phyloP scores from a whole-genome alignment of 1,284 basidiomycete genomes.

The Microbotryomycetes sp. region DNA sequence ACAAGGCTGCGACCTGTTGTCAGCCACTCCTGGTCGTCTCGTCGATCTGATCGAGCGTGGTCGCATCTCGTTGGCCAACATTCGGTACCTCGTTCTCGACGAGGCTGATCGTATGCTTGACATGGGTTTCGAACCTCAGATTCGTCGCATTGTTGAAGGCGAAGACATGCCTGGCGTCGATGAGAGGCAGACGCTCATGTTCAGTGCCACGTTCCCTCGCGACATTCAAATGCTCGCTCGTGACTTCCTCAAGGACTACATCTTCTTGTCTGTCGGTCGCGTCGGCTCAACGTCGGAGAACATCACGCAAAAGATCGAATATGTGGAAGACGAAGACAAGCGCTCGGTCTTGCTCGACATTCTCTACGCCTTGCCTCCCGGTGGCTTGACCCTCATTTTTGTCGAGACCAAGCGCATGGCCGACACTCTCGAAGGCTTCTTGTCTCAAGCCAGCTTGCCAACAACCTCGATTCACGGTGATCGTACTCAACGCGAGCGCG shows the following conservation, averaged over 20 bases:
- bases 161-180: slow-evolving; percentile 94
- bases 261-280: slow-evolving; percentile 97
- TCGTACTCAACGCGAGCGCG: slow-evolving; percentile 94
- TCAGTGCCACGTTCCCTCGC: slow-evolving; percentile 97
- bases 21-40: slow-evolving; percentile 96
- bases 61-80: slow-evolving; percentile 89
- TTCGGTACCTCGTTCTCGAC: slow-evolving; percentile 96
- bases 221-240: slow-evolving; percentile 97
- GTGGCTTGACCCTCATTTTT: slow-evolving; percentile 89
- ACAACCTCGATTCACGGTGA: slow-evolving; percentile 99
- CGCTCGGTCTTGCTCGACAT: slow-evolving; percentile 93
- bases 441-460: slow-evolving; percentile 73
- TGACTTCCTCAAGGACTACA: slow-evolving; percentile 75
- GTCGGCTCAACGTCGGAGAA: slow-evolving; percentile 99
- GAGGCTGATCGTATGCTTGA: slow-evolving; percentile 99
- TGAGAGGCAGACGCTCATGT: slow-evolving; percentile 98
- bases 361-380: slow-evolving; percentile 55
- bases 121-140: slow-evolving; percentile 99
- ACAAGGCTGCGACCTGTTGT: slow-evolving; percentile 92
- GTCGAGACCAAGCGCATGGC: slow-evolving; percentile 99
- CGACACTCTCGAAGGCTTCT: slow-evolving; percentile 94
- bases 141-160: slow-evolving; percentile 93
- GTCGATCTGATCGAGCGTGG: slow-evolving; percentile 98
- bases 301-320: slow-evolving; percentile 97
- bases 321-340: slow-evolving; percentile 96